Evolutionary conservation across 2,329 filamentous ascomycete genomes (phyloP).

Genomic region (Fusarium mexicanum): DNA sequence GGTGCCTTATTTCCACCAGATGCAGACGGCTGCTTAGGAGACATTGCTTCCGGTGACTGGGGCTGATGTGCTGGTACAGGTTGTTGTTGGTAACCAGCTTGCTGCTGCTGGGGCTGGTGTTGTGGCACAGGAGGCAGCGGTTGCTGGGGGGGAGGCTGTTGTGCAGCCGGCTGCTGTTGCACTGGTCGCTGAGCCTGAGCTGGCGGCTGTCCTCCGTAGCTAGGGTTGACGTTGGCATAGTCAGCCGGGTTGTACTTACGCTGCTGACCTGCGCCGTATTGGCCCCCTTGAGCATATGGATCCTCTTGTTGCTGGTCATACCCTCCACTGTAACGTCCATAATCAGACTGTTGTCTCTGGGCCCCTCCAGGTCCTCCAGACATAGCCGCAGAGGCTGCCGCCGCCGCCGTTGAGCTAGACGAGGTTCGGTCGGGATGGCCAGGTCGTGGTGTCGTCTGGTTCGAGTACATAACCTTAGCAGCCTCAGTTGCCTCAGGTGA

Average conservation of each 20-base stretch:
- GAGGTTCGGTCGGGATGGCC: slow-evolving; percentile 63
- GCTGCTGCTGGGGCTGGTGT: slow-evolving; percentile 46
- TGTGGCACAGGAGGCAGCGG: slow-evolving; percentile 47
- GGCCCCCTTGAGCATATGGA: slow-evolving; percentile 47
- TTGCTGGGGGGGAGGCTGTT: slow-evolving; percentile 52
- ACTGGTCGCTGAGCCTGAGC: slow-evolving; percentile 47
- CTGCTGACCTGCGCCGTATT: slow-evolving; percentile 56
- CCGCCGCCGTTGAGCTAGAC: slow-evolving; percentile 64
- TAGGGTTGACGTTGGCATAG: slow-evolving; percentile 70
- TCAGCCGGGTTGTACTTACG: slow-evolving; percentile 81
- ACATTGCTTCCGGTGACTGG: slow-evolving; percentile 51
- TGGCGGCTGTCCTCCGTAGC: slow-evolving; percentile 51
- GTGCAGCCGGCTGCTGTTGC: slow-evolving; percentile 47
- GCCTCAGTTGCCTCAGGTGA: slow-evolving; percentile 67
- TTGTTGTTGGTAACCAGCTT: slow-evolving; percentile 50
- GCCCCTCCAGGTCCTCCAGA: slow-evolving; percentile 55
- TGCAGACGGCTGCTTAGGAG: slow-evolving; percentile 44
- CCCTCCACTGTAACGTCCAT: slow-evolving; percentile 46
- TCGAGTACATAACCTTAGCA: slow-evolving; percentile 70
- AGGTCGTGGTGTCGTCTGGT: slow-evolving; percentile 62
- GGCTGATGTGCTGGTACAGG: slow-evolving; percentile 51
- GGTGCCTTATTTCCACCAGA: slow-evolving; percentile 60
- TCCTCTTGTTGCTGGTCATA: slow-evolving; percentile 51
- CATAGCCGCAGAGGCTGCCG: slow-evolving; percentile 68
- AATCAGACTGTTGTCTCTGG: slow-evolving; percentile 48